phyloP scores from a whole-genome alignment of 306 rosid species.

The Vachellia pachyceras region DNA sequence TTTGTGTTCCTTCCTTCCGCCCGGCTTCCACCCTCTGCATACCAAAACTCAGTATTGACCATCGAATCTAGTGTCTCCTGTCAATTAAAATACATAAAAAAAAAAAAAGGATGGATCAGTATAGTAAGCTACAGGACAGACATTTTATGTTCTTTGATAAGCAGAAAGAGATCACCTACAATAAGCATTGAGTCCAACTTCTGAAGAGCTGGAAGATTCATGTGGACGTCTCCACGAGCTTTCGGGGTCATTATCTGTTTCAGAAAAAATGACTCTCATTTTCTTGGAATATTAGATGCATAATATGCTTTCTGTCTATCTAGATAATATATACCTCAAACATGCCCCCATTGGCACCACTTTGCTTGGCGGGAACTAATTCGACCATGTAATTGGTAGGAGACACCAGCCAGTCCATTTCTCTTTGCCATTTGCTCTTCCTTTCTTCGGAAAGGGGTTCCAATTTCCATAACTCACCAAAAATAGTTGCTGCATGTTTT shows the following conservation, averaged over 20 bases:
- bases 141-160: constrained; percentile 16
- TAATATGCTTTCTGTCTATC: constrained; percentile 10
- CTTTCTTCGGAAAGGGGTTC: constrained; percentile 87
- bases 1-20: constrained; percentile 66
- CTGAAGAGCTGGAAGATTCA: constrained; percentile 95
- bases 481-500: constrained; percentile 67
- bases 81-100: constrained; percentile 28
- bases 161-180: constrained; percentile 61
- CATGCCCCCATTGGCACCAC: constrained; percentile 75
- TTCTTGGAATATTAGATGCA: constrained; percentile 5
- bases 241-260: constrained; percentile 96
- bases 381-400: constrained; percentile 96
- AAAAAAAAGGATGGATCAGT: background rate
- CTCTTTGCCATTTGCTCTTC: constrained; percentile 77
- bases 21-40: constrained; percentile 84
- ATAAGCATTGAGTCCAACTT: constrained; percentile 95
- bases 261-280: constrained; percentile 28
- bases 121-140: constrained; percentile 5
- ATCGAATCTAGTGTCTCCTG: constrained; percentile 90
- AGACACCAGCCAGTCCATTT: constrained; percentile 92
- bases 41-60: constrained; percentile 88
- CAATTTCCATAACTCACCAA: constrained; percentile 96
- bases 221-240: constrained; percentile 87
- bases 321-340: constrained; percentile 69
- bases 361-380: constrained; percentile 94